Evolutionary conservation across 2,329 filamentous ascomycete species (phyloP).

Genomic region (Plectosphaerella plurivora): DNA sequence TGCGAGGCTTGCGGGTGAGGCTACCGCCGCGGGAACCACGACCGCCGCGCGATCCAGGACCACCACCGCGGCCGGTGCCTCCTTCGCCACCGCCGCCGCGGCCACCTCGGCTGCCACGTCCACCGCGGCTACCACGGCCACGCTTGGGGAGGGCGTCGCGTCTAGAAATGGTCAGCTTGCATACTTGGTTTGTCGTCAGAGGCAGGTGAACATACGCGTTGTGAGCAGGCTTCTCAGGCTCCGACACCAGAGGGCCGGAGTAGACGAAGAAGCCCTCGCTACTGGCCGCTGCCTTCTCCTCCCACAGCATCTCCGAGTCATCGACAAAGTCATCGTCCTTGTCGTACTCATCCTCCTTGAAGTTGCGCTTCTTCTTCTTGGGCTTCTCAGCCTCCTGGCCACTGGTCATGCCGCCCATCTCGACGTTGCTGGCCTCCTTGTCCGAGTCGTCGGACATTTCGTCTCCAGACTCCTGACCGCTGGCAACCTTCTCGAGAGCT

Average conservation of each 20-base stretch:
- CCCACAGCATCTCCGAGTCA: conserved; percentile 91
- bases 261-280: conserved; percentile 98
- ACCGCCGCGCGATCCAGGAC: conserved; percentile 63
- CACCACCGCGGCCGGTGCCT: conserved; percentile 39
- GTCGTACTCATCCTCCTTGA: conserved; percentile 79
- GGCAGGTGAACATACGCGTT: conserved; percentile 38
- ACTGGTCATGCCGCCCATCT: conserved; percentile 66
- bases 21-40: conserved; percentile 73
- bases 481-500: conserved; percentile 72
- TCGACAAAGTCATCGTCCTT: conserved; percentile 83
- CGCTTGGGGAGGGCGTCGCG: conserved; percentile 71
- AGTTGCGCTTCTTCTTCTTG: conserved; percentile 72
- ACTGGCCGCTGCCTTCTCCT: conserved; percentile 88
- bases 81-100: conserved; percentile 48
- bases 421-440: conserved; percentile 79
- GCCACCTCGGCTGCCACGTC: conserved; percentile 37
- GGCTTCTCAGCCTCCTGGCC: conserved; percentile 60
- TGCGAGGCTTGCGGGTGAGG: conserved; percentile 74
- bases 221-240: conserved; percentile 67
- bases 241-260: conserved; percentile 82
- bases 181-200: background rate
- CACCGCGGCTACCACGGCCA: conserved; percentile 39
- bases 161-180: conserved; percentile 35
- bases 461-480: conserved; percentile 65
- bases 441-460: conserved; percentile 83